Evolutionary conservation across 2,329 filamentous ascomycete genomes (phyloP).

Genomic region (Fusarium algeriense): DNA sequence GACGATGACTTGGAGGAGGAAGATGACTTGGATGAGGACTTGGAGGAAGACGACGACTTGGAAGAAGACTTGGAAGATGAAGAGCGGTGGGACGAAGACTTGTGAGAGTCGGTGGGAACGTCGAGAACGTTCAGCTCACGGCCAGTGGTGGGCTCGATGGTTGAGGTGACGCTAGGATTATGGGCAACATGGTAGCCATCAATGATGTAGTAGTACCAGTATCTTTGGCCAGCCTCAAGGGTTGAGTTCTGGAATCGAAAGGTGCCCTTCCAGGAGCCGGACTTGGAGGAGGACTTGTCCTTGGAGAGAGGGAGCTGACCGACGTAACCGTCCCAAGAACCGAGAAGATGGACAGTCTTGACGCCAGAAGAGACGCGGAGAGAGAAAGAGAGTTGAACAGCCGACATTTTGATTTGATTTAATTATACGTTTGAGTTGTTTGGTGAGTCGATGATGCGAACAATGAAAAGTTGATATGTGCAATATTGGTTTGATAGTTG

Average conservation of each 20-base stretch:
- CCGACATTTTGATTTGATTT: conserved; percentile 78
- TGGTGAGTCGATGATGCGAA: conserved; percentile 50
- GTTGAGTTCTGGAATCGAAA: conserved; percentile 94
- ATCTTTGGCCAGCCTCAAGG: conserved; percentile 88
- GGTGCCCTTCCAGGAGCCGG: conserved; percentile 93
- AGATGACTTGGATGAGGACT: conserved; percentile 57
- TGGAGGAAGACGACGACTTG: conserved; percentile 52
- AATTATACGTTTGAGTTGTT: conserved; percentile 41
- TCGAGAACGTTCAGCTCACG: conserved; percentile 98
- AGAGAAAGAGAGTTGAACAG: conserved; percentile 94
- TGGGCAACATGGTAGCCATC: conserved; percentile 98
- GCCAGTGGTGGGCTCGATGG: conserved; percentile 94
- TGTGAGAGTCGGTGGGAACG: conserved; percentile 71
- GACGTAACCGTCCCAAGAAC: conserved; percentile 97
- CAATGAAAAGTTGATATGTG: conserved; percentile 22
- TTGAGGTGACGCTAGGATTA: conserved; percentile 90
- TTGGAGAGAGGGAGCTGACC: conserved; percentile 95
- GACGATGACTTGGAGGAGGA: conserved; percentile 53
- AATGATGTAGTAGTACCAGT: conserved; percentile 99
- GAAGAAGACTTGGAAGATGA: conserved; percentile 59
- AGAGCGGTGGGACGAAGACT: conserved; percentile 56
- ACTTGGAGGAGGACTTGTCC: conserved; percentile 84
- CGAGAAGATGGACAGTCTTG: conserved; percentile 97
- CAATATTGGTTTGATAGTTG: conserved; percentile 51
- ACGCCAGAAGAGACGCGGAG: conserved; percentile 95